phyloP scores from a whole-genome alignment of 148 eudicot genomes.

The Amaranthus cruentus region DNA sequence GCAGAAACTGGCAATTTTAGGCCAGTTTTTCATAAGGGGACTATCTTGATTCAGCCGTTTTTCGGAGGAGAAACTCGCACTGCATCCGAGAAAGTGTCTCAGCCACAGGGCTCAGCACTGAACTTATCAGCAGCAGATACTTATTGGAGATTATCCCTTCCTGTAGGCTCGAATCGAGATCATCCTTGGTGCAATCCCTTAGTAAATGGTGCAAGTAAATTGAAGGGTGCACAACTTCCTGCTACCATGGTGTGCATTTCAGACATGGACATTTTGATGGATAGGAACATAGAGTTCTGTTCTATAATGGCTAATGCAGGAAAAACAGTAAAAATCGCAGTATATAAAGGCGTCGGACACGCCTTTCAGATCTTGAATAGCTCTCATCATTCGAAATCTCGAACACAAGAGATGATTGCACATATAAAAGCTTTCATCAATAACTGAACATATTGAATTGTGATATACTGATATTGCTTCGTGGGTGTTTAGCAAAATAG shows the following conservation, averaged over 20 bases:
- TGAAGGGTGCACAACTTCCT: constrained; percentile 21
- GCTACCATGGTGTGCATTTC: constrained; percentile 40
- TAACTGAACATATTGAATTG: constrained; percentile 1
- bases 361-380: constrained; percentile 49
- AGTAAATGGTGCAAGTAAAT: constrained; percentile 20
- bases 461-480: not conserved
- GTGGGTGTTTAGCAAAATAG: too few species aligned
- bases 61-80: constrained; percentile 65
- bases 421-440: constrained; percentile 47
- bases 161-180: constrained; percentile 54
- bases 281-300: constrained; percentile 43
- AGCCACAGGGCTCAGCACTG: constrained; percentile 43
- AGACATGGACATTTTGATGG: constrained; percentile 52
- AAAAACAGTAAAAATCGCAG: constrained; percentile 30
- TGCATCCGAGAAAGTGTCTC: constrained; percentile 41
- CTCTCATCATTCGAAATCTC: constrained; percentile 32
- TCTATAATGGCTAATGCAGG: constrained; percentile 32
- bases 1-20: constrained; percentile 13
- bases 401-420: constrained; percentile 41
- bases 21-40: constrained; percentile 41
- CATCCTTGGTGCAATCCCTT: constrained; percentile 64
- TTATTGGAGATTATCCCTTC: constrained; percentile 64
- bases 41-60: constrained; percentile 67
- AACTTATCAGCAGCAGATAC: constrained; percentile 47
- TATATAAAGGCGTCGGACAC: constrained; percentile 55